Base-by-base conservation (phyloP, 495 filamentous ascomycete genomes). In the Xylona heveae region DNA sequence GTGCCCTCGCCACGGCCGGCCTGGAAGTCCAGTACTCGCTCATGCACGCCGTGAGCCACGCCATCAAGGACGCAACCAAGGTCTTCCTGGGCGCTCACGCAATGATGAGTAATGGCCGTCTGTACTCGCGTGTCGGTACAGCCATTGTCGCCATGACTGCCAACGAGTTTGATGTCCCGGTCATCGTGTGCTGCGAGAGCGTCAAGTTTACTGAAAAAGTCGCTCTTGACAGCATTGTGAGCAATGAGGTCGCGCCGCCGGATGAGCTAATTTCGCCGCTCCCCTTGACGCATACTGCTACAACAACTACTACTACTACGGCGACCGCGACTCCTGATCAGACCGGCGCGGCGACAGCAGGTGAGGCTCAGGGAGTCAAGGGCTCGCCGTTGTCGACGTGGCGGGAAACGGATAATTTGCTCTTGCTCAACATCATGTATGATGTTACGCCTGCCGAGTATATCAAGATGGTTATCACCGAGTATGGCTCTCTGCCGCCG, bases 131-230 rank as follows among this genome's bases (percentile, higher is more conserved):
- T 17, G 68, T 82, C 21, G 88, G 88, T 32, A 93, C 84, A 6
- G 82, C 81, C 0, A 61, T 82, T 23, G 65, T 93, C 3, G 84
- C 88, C n/a, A 78, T 88, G 63, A 72, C 70, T 17, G 88, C 84
- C 15, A 71, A 74, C 37, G 70, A 74, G 29, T 52, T 58, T 10
- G 66, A 67, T 29, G 66, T 81, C 21, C 79, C 83, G 2, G 84
- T 97, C 24, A 72, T 85, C 20, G 81, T 90, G 3, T 78, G 79
- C 37, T 94, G 83, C 49, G 85, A 97, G 59, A 83, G 75, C 2
- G 69, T 97, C 57, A 97, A 95, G 51, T 92, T 93, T 53, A 84
- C 79, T 15, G 88, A 93, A 42, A 69, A 74, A 33, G 80, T 92
- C 3, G 76, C 80, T 6, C 66, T 90, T 0, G 88, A 93, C 52